These are phyloP conservation scores for Coelastrella sp. DNA, from an alignment of 139 green algal genomes.

Conservation along the genomic window DNA sequence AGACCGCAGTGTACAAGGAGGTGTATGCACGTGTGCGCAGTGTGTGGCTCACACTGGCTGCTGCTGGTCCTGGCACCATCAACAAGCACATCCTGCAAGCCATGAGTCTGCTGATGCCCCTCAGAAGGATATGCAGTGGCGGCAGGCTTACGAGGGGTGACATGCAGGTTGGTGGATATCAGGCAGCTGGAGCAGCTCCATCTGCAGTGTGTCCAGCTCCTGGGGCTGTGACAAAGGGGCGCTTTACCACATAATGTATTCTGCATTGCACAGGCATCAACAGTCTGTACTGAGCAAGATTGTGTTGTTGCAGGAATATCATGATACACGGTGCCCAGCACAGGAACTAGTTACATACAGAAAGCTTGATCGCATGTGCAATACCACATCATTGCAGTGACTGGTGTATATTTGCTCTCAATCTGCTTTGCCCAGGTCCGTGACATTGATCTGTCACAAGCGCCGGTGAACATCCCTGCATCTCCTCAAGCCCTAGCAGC, in stretches of 20 bases:
- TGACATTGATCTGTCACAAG: conserved; percentile 13
- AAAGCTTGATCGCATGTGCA: too few species aligned
- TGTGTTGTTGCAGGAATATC: too few species aligned
- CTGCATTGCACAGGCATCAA: too few species aligned
- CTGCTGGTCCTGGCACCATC: conserved; percentile 44
- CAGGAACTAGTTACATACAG: too few species aligned
- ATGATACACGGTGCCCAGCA: too few species aligned
- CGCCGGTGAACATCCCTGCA: background rate
- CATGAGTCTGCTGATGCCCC: conserved; percentile 80
- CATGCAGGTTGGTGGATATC: background rate
- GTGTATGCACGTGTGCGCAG: background rate
- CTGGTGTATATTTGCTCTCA: background rate
- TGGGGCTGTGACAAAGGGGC: too few species aligned
- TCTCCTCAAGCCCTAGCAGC: conserved; percentile 1
- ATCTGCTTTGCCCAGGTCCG: background rate
- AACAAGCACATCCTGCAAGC: conserved; percentile 73
- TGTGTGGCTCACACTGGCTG: conserved; percentile 24
- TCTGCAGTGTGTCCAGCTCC: too few species aligned
- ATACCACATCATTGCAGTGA: too few species aligned
- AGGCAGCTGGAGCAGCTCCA: background rate
- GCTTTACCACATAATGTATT: too few species aligned
- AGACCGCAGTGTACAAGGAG: conserved; percentile 31
- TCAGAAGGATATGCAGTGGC: conserved; percentile 50
- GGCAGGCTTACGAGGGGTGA: background rate
- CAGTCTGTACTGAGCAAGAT: too few species aligned